These are phyloP conservation scores for Cyberlindnera euphorbiiphila DNA, from an alignment of 805 yeast genomes.

Conservation along the genomic window DNA sequence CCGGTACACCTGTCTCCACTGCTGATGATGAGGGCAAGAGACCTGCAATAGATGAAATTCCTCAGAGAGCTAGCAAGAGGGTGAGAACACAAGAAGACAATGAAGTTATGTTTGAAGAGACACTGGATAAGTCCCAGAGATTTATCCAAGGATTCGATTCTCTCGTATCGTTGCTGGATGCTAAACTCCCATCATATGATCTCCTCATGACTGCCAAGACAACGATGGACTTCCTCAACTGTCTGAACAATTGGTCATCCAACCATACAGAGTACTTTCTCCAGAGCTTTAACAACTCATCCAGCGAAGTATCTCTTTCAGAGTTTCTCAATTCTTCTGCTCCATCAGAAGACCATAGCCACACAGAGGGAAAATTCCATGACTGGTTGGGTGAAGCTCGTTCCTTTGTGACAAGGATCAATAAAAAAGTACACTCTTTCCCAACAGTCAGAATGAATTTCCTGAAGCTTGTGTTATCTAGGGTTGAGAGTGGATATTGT, in stretches of 20 bases:
- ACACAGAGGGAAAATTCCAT: constrained; percentile 7
- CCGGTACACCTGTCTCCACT: too few species aligned
- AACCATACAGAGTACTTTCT: constrained; percentile 27
- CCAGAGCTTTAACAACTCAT: constrained; percentile 7
- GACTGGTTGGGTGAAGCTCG: constrained; percentile 14
- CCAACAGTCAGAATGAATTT: constrained; percentile 36
- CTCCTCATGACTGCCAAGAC: constrained; percentile 1
- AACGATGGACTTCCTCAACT: constrained; percentile 14
- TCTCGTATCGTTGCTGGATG: constrained; percentile 2
- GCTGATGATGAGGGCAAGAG: neutral
- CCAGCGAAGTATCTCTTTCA: constrained; percentile 24
- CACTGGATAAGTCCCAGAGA: constrained; percentile 1
- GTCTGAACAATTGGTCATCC: constrained; percentile 24
- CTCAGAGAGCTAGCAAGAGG: constrained; percentile 39
- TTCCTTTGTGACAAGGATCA: neutral
- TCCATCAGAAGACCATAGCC: constrained; percentile 19
- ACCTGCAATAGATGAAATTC: constrained; percentile 23
- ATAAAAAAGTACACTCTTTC: constrained; percentile 28
- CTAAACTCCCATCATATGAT: constrained; percentile 8
- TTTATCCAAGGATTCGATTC: constrained; percentile 13
- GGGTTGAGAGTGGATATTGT: constrained; percentile 21
- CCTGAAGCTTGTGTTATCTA: constrained; percentile 25
- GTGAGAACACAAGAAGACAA: constrained; percentile 31
- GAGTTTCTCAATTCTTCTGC: constrained; percentile 31
- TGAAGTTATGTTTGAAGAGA: constrained; percentile 4